These are phyloP conservation scores for Cercospora citrullina DNA, from an alignment of 2,329 filamentous ascomycete genomes.

Conservation along the genomic window DNA sequence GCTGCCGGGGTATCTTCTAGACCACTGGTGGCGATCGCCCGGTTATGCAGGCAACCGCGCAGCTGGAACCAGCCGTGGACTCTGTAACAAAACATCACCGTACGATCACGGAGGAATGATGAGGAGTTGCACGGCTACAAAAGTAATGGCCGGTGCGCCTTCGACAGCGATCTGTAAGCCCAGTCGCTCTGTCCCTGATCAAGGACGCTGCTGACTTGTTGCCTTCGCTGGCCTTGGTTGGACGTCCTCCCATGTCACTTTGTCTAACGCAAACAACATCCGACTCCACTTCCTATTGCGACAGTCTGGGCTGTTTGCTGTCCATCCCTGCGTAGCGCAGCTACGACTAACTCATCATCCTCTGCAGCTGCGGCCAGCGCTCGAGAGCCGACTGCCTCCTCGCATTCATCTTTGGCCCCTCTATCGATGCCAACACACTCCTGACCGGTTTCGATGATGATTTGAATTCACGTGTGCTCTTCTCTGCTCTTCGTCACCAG, in stretches of 20 bases:
- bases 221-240: conserved; percentile 19
- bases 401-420: background rate
- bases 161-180: conserved; percentile 8
- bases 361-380: background rate
- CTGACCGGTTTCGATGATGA: background rate
- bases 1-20: background rate
- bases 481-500: background rate
- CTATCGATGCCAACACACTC: background rate
- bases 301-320: conserved; percentile 26
- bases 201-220: conserved; percentile 14
- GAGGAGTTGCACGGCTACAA: conserved; percentile 19
- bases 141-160: conserved; percentile 14
- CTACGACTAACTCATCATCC: background rate
- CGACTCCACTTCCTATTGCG: conserved; percentile 8
- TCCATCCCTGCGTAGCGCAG: background rate
- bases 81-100: conserved; percentile 15
- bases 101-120: conserved; percentile 12
- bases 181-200: conserved; percentile 16
- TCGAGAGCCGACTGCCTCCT: background rate
- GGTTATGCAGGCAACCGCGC: conserved; percentile 9
- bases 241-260: conserved; percentile 11
- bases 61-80: background rate
- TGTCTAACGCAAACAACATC: conserved; percentile 26
- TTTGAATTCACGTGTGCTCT: background rate
- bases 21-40: conserved; percentile 2